These are phyloP conservation scores for Cercospora janseana DNA, from an alignment of 2,329 filamentous ascomycete genomes.

Conservation along the genomic window DNA sequence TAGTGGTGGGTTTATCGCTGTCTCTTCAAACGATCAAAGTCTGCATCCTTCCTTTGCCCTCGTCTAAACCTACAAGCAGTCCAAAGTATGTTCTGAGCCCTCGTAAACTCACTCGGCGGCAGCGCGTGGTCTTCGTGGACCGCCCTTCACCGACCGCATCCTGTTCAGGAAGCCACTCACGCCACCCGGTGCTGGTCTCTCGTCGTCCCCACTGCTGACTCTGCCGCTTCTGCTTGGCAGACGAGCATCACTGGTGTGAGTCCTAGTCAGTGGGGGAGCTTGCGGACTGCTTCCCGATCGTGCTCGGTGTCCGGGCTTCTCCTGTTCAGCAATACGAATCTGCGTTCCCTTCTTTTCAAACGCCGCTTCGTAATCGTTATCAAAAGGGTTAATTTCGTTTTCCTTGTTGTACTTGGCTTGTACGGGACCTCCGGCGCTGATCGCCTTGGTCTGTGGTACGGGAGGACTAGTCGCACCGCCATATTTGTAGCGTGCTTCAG, in stretches of 20 bases:
- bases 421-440: conserved; percentile 44
- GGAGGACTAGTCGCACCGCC: conserved; percentile 25
- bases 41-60: not conserved
- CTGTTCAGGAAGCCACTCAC: conserved; percentile 64
- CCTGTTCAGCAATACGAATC: conserved; percentile 54
- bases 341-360: conserved; percentile 63
- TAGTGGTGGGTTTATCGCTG: too few species aligned
- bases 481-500: conserved; percentile 54
- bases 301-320: conserved; percentile 28
- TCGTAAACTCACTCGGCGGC: not conserved
- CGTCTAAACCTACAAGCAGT: not conserved
- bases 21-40: conserved; percentile 6
- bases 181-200: conserved; percentile 39
- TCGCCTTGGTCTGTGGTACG: conserved; percentile 28
- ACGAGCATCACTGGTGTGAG: conserved; percentile 22
- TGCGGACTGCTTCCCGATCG: conserved; percentile 60
- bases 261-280: conserved; percentile 33
- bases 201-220: conserved; percentile 44
- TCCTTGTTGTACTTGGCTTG: conserved; percentile 39
- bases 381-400: conserved; percentile 69
- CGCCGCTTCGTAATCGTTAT: conserved; percentile 66
- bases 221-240: conserved; percentile 30
- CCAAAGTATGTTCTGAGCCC: not conserved
- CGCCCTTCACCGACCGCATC: conserved; percentile 79
- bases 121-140: conserved; percentile 48